Percentiles rank a stretch among this genome's conserved stretches.
Conservation (phyloP, 768 basidiomycete species). For the Suillus subalutaceus region DNA sequence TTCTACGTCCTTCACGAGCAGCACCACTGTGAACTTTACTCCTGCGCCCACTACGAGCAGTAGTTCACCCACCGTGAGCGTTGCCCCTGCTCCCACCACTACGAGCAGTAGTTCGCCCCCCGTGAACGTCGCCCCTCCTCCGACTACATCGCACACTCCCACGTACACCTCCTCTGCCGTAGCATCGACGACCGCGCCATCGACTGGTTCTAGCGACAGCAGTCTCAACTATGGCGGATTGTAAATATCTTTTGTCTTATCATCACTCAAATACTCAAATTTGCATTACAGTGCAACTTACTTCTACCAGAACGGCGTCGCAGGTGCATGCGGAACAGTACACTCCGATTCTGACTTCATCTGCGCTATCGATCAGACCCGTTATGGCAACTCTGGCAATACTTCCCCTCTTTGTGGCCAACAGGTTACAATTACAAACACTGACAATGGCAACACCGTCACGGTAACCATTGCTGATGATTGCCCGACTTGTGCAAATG, state of each 20-base stretch:
- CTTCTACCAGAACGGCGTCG: constrained; percentile 69
- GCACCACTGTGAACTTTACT: not conserved
- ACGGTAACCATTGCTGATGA: constrained; percentile 72
- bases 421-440: constrained; percentile 64
- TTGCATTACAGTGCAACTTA: constrained; percentile 53
- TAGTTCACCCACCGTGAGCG: not conserved
- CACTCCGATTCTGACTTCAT: constrained; percentile 60
- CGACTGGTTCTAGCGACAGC: constrained; percentile 25
- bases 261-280: not conserved
- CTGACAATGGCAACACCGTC: constrained; percentile 49
- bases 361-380: constrained; percentile 61
- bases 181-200: not conserved
- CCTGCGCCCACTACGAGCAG: not conserved
- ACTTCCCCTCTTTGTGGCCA: constrained; percentile 66
- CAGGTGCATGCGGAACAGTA: constrained; percentile 78
- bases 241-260: constrained; percentile 35
- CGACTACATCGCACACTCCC: not conserved
- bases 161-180: not conserved
- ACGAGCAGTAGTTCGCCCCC: not conserved
- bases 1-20: constrained; percentile 14
- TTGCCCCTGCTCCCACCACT: not conserved
- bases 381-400: constrained; percentile 51
- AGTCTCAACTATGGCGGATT: constrained; percentile 40
- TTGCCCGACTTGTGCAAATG: constrained; percentile 76
- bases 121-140: not conserved